These are phyloP conservation scores for Talaromyces verruculosus DNA, from an alignment of 2,329 filamentous ascomycete species.

Conservation along the genomic window DNA sequence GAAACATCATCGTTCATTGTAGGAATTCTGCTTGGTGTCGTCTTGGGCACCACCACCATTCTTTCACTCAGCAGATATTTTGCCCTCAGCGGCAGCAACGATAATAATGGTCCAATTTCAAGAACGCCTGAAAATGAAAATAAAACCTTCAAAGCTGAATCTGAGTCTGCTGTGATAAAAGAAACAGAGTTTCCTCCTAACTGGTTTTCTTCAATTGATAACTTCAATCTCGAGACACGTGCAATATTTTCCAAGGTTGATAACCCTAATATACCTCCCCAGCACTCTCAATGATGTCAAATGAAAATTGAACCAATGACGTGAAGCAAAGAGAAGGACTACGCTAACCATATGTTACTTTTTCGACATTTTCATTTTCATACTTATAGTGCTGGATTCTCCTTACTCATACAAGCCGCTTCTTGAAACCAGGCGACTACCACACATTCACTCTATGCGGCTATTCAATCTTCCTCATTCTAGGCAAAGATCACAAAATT, in stretches of 20 bases:
- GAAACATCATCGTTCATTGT: constrained; percentile 20
- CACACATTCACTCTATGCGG: constrained; percentile 56
- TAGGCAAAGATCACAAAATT: constrained; percentile 53
- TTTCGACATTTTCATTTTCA: not conserved
- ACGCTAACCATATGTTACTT: not conserved
- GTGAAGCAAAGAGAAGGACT: not conserved
- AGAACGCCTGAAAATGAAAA: not conserved
- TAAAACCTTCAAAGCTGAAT: not conserved
- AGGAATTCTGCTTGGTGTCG: constrained; percentile 19
- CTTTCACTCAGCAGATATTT: not conserved
- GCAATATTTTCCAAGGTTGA: constrained; percentile 52
- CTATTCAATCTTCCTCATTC: constrained; percentile 57
- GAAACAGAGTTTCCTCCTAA: constrained; percentile 44
- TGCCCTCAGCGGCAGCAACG: not conserved
- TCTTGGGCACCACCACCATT: not conserved
- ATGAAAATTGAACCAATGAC: not conserved
- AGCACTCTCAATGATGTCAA: not conserved
- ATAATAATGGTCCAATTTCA: not conserved
- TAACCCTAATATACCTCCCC: not conserved
- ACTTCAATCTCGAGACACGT: constrained; percentile 51
- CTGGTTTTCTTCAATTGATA: constrained; percentile 42
- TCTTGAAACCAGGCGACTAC: constrained; percentile 47
- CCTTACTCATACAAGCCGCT: constrained; percentile 43
- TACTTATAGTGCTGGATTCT: constrained; percentile 38
- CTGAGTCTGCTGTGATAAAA: constrained; percentile 33